Percentiles rank a stretch among this genome's conserved stretches.
Evolutionary conservation across 2,329 filamentous ascomycete species (phyloP).

Genomic region (Aschersonia sp.): DNA sequence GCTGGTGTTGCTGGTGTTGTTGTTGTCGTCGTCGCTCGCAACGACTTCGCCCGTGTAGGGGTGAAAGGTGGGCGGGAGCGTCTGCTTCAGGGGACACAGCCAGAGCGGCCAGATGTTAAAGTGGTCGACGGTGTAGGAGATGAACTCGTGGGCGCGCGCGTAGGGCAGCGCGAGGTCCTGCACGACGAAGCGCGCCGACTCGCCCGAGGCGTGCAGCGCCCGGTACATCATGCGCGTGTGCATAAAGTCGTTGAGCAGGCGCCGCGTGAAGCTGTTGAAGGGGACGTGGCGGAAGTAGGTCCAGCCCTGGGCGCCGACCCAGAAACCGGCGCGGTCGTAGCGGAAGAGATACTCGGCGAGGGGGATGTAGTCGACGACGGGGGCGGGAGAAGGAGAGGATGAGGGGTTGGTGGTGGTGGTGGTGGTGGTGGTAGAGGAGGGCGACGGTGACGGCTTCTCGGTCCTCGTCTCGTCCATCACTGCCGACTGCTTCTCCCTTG

Average conservation of each 20-base stretch:
- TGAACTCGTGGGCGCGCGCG: conserved; percentile 32
- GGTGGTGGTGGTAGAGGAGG: too few species aligned
- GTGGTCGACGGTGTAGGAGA: conserved; percentile 36
- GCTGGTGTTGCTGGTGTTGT: too few species aligned
- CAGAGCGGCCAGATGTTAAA: conserved; percentile 46
- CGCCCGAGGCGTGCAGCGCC: conserved; percentile 52
- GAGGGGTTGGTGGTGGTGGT: conserved; percentile 4
- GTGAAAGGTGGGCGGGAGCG: conserved; percentile 37
- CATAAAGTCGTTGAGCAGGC: conserved; percentile 57
- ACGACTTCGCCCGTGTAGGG: conserved; percentile 27
- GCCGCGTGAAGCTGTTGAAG: conserved; percentile 50
- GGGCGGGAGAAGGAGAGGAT: conserved; percentile 3
- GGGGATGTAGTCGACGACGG: conserved; percentile 41
- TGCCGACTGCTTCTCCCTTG: too few species aligned
- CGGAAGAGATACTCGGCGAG: conserved; percentile 62
- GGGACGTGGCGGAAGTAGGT: conserved; percentile 51
- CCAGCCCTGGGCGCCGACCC: conserved; percentile 53
- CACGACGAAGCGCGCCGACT: conserved; percentile 50
- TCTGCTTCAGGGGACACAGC: conserved; percentile 40
- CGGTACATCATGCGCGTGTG: conserved; percentile 64
- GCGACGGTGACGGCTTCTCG: too few species aligned
- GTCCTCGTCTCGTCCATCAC: too few species aligned
- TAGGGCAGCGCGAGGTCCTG: conserved; percentile 52
- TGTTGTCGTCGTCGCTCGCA: too few species aligned
- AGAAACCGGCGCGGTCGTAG: conserved; percentile 63